Evolutionary conservation across 768 basidiomycete genomes (phyloP), one percentile per base, ranked within the genome.

Genomic region (Russula earlei): DNA sequence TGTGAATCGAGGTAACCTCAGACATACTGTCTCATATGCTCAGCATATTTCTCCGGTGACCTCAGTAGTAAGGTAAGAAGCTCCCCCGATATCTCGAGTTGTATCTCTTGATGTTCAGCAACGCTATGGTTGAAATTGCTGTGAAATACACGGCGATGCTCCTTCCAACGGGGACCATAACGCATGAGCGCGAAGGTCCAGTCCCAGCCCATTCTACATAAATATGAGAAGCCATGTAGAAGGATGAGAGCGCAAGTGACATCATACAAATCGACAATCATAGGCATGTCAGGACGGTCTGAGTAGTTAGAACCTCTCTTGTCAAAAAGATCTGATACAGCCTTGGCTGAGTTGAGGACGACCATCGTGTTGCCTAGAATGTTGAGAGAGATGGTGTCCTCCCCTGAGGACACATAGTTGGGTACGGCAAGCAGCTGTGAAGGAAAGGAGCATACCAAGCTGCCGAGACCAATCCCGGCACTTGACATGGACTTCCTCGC

Each of bases 221-320:
- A n/a, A 47, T 24, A 40, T 49, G 31, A 41, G 22, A 25, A 22
- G 37, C 4, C 25, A 27, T 3, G 10, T 17, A 12, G 14, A 20
- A n/a, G 12, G 12, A 27, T 8, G 14, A 27, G 14, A 15, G 9
- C 4, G 24, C 3, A 47, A 20, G 2, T 4, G 43, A 34, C 6
- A 10, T 5, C 60, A 20, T 49, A 65, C 64, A 65, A 38, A 40
- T 65, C 64, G 15, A 59, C 40, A 33, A 56, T 58, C 60, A 61
- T 65, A 3, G 64, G 54, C 53, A 65, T 31, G 14, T 57, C 55
- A 11, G 64, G 64, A n/a, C 64, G 56, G 41, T 65, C 64, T 12
- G 64, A 65, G 46, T 65, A 64, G 48, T 61, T 63, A 20, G 60
- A 55, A 2, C 63, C 64, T 12, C 62, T 61, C 47, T 64, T 64